Conservation (phyloP, 2,329 filamentous ascomycete species). For the Pseudocercospora fuligena region DNA sequence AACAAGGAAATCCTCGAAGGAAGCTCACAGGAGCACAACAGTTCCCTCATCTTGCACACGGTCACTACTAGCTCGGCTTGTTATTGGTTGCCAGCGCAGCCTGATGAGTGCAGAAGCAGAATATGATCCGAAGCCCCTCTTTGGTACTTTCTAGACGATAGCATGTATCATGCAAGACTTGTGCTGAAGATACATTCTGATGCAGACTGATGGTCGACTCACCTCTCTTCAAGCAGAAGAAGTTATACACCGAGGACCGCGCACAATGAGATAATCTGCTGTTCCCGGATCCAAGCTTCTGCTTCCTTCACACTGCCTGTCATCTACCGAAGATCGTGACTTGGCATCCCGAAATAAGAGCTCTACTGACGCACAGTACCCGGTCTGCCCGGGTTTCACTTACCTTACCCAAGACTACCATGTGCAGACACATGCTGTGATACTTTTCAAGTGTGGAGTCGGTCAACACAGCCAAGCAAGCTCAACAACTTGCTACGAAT, state of each 20-base stretch:
- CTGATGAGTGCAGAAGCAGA: too few relatives aligned
- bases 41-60: not conserved
- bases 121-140: too few relatives aligned
- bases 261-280: not conserved
- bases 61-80: not conserved
- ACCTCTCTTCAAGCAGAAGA: too few relatives aligned
- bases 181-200: too few relatives aligned
- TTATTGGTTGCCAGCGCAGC: not conserved
- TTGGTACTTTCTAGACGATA: too few relatives aligned
- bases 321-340: not conserved
- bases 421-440: not conserved
- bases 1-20: not conserved
- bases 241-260: not conserved
- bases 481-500: not conserved
- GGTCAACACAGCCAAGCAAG: not conserved
- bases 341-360: not conserved
- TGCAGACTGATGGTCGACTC: too few relatives aligned
- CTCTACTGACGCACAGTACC: not conserved
- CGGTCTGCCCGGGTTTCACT: not conserved
- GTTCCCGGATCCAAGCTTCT: not conserved
- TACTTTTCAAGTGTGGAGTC: not conserved
- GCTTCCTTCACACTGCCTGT: not conserved
- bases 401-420: not conserved
- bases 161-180: too few relatives aligned
- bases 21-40: not conserved